Evolutionary conservation across 106 monocot genomes (phyloP), one percentile per base, ranked within the genome.

Genomic region (Chionographis japonica): DNA sequence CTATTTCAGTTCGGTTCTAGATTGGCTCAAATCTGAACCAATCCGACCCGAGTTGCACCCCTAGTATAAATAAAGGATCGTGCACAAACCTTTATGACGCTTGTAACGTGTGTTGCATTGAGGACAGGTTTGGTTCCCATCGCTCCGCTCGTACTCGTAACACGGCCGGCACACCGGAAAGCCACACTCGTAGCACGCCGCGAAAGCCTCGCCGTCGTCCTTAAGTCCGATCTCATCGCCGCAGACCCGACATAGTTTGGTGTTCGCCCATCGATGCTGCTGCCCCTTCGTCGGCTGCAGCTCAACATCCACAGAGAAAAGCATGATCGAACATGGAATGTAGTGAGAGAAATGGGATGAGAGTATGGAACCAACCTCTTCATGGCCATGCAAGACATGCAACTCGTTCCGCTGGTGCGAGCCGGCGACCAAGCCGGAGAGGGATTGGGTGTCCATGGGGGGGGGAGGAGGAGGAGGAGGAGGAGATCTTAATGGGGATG

Each of bases 21-120:
- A n/a, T n/a, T n/a, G n/a, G n/a, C n/a, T n/a, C n/a, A n/a, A n/a
- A n/a, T n/a, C n/a, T n/a, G n/a, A n/a, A n/a, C n/a, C n/a, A n/a
- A n/a, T n/a, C n/a, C n/a, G n/a, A n/a, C n/a, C n/a, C n/a, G n/a
- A n/a, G n/a, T n/a, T n/a, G n/a, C n/a, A n/a, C n/a, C 27, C 27
- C 0, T 27, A 27, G 27, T 27, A 27, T 27, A 27, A 27, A 27
- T 1, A 27, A 27, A 0, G 27, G 27, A 0, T 27, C 27, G 27
- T 0, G 27, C 27, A 27, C 27, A 27, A 15, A 88, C 88, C 89
- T 85, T 73, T 82, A 54, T 89, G 85, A 6, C 82, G 89, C 72
- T 89, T 89, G 76, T 89, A 89, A 27, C 85, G 76, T 6, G 76
- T 76, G 62, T 77, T 75, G 71, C 89, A 89, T 62, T 82, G 85